These are phyloP conservation scores for Torulaspora franciscae DNA, from an alignment of 805 yeast genomes.

Conservation along the genomic window DNA sequence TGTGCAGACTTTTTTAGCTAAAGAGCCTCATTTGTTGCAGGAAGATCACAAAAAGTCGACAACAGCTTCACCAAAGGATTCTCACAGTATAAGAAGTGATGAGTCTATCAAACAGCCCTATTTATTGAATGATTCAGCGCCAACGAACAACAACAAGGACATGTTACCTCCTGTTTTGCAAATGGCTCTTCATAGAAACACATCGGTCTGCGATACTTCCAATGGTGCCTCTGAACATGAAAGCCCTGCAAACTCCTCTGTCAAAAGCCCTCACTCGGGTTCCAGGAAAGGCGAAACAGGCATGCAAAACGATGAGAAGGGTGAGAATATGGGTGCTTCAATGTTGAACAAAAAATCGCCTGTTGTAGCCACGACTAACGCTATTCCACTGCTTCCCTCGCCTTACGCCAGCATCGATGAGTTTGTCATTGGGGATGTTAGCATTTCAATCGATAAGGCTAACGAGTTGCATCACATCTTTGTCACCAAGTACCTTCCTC, in stretches of 20 bases:
- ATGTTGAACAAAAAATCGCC: constrained; percentile 12
- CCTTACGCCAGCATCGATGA: constrained; percentile 45
- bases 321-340: background rate
- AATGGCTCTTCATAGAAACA: constrained; percentile 39
- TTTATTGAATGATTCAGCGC: constrained; percentile 42
- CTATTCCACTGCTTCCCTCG: constrained; percentile 30
- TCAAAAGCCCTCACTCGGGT: constrained; percentile 2
- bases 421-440: constrained; percentile 72
- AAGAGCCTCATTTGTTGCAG: constrained; percentile 41
- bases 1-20: constrained; percentile 43
- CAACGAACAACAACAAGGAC: constrained; percentile 36
- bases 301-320: background rate
- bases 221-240: constrained; percentile 10
- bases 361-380: constrained; percentile 29
- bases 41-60: constrained; percentile 31
- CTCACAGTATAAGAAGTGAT: constrained; percentile 5
- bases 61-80: constrained; percentile 12
- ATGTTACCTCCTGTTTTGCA: constrained; percentile 43
- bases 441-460: constrained; percentile 61
- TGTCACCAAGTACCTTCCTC: constrained; percentile 62
- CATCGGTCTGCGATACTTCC: constrained; percentile 17
- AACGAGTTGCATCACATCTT: constrained; percentile 66
- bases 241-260: constrained; percentile 12
- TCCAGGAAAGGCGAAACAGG: constrained; percentile 3
- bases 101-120: constrained; percentile 4